Conservation (phyloP, 2,329 filamentous ascomycete species). For the Cladorrhinum sp. region DNA sequence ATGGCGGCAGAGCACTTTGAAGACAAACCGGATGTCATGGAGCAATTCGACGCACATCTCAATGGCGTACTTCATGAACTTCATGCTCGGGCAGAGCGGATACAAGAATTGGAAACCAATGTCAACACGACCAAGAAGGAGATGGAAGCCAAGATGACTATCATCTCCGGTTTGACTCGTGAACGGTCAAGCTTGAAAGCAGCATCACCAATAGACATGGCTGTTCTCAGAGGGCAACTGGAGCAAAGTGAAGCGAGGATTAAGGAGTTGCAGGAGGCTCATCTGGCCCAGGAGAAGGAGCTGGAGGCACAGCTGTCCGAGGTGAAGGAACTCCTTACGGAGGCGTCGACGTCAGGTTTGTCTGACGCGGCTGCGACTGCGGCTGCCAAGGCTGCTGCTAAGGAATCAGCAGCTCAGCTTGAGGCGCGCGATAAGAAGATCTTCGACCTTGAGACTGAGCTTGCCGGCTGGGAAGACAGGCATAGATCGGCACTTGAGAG, state of each 20-base stretch:
- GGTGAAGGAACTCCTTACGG: constrained; percentile 56
- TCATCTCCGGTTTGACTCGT: constrained; percentile 89
- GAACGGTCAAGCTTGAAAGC: constrained; percentile 85
- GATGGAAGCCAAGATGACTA: constrained; percentile 94
- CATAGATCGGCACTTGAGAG: constrained; percentile 68
- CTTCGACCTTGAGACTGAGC: constrained; percentile 65
- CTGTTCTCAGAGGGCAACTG: constrained; percentile 84
- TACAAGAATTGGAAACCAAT: constrained; percentile 85
- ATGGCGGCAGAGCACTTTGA: constrained; percentile 87
- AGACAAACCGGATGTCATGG: constrained; percentile 75
- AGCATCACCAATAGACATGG: constrained; percentile 79
- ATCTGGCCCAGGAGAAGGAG: constrained; percentile 72
- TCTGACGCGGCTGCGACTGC: constrained; percentile 17
- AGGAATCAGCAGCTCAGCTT: constrained; percentile 34
- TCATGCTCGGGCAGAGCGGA: constrained; percentile 79
- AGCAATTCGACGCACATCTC: constrained; percentile 88
- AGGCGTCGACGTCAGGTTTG: constrained; percentile 22
- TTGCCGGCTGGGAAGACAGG: constrained; percentile 71
- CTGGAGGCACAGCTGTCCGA: constrained; percentile 68
- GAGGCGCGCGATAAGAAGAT: constrained; percentile 56
- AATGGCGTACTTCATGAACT: constrained; percentile 92
- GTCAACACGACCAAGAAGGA: constrained; percentile 83
- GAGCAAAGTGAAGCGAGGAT: constrained; percentile 83
- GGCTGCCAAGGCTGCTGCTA: constrained; percentile 22
- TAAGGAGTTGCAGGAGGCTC: constrained; percentile 66